Conservation (phyloP, 805 yeast genomes). For the Zygoascus ofunaensis region DNA sequence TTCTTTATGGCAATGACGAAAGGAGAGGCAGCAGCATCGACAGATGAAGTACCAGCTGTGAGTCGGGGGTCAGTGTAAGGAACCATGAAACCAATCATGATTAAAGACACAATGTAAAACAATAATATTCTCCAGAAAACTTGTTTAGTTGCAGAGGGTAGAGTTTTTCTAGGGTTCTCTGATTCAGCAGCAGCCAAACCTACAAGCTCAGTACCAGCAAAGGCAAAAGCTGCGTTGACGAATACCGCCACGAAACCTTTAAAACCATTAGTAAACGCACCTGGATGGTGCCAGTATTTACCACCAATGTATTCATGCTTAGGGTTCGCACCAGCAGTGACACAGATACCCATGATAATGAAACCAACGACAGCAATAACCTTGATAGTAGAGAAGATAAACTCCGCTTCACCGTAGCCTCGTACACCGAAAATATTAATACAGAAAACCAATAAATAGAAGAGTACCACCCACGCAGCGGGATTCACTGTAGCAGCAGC, state of each 20-base stretch:
- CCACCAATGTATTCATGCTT: conserved; percentile 40
- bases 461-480: conserved; percentile 46
- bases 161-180: conserved; percentile 48
- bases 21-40: conserved; percentile 63
- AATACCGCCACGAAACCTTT: conserved; percentile 58
- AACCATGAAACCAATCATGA: conserved; percentile 51
- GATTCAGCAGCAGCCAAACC: conserved; percentile 66
- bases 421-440: conserved; percentile 44
- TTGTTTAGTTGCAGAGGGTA: conserved; percentile 63
- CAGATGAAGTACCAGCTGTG: conserved; percentile 37
- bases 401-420: conserved; percentile 56
- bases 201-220: conserved; percentile 57
- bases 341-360: conserved; percentile 46
- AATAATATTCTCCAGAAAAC: conserved; percentile 65
- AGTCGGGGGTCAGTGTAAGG: conserved; percentile 45
- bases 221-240: conserved; percentile 58
- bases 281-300: conserved; percentile 50
- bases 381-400: conserved; percentile 44
- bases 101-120: conserved; percentile 49
- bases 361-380: conserved; percentile 48
- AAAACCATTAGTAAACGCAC: conserved; percentile 48
- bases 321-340: conserved; percentile 51
- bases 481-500: conserved; percentile 46
- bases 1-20: conserved; percentile 62
- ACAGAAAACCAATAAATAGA: conserved; percentile 38